Percentiles rank a stretch among this genome's conserved stretches.
phyloP scores from a whole-genome alignment of 2,329 filamentous ascomycete species.

The Ramularia endophylla region DNA sequence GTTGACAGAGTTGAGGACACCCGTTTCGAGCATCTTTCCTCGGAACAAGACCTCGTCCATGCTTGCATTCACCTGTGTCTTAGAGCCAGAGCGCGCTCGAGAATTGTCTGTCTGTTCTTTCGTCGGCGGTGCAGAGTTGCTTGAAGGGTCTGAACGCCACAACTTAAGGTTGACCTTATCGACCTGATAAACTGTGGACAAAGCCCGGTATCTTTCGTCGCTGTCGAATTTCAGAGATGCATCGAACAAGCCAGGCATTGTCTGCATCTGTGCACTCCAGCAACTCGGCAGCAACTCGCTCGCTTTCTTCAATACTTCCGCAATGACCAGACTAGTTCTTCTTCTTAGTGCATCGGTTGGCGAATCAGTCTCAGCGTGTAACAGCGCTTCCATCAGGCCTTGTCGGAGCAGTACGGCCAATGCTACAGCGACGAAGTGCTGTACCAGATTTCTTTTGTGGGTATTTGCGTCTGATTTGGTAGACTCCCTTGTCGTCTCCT shows the following conservation, averaged over 20 bases:
- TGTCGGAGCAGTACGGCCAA: slow-evolving; percentile 79
- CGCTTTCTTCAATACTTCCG: slow-evolving; percentile 84
- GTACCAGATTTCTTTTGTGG: slow-evolving; percentile 69
- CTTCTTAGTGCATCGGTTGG: slow-evolving; percentile 68
- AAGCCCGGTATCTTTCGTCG: slow-evolving; percentile 71
- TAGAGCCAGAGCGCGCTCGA: slow-evolving; percentile 43
- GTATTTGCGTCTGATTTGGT: slow-evolving; percentile 44
- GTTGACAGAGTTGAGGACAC: slow-evolving; percentile 82
- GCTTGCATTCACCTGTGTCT: slow-evolving; percentile 52
- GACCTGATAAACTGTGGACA: slow-evolving; percentile 92
- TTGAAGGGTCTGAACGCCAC: slow-evolving; percentile 59
- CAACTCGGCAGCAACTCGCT: slow-evolving; percentile 75
- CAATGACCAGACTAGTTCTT: slow-evolving; percentile 84
- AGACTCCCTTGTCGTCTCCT: slow-evolving; percentile 55
- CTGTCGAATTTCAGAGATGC: slow-evolving; percentile 66
- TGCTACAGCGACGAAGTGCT: slow-evolving; percentile 88
- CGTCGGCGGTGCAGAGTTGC: slow-evolving; percentile 11
- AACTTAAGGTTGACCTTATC: slow-evolving; percentile 94
- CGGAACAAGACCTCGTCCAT: slow-evolving; percentile 61
- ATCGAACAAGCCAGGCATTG: slow-evolving; percentile 78
- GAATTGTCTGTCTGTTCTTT: slow-evolving; percentile 27
- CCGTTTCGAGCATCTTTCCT: slow-evolving; percentile 65
- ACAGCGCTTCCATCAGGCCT: slow-evolving; percentile 53
- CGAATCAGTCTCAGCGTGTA: slow-evolving; percentile 60
- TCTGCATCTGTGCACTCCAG: slow-evolving; percentile 79